Evolutionary conservation across 2,329 filamentous ascomycete genomes (phyloP), one percentile per base, ranked within the genome.

Genomic region (Septoria petroselini): DNA sequence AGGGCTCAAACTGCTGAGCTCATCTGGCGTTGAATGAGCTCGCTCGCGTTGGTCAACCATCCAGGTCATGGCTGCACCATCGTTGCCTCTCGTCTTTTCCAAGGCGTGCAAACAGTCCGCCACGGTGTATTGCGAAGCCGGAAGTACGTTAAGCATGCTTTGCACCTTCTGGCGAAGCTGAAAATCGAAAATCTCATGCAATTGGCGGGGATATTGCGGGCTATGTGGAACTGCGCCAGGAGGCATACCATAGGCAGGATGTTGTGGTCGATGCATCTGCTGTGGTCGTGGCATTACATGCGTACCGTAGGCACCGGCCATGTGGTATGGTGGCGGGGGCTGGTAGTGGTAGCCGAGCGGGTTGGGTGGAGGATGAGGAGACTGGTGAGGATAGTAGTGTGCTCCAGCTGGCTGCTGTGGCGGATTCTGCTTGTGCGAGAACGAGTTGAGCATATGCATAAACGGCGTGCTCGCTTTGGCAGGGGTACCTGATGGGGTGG

Each of bases 171-270:
- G 62, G 39, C 73, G 68, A 21, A 77, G 56, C 27, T 71, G 63
- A 31, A 66, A 71, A 58, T 85, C 80, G 1, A 65, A 59, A 21
- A 83, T 76, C 39, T 77, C 73, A 15, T 76, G 68, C 2, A 82
- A 50, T 19, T 25, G 23, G 14, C 34, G 23, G 5, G 23, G 31
- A 29, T 23, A 29, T 14, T 41, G 48, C 17, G 19, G 41, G 3
- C 23, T 12, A 15, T 45, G 34, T 21, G 30, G 43, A 38, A 17
- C 19, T 38, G 11, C 9, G 35, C 35, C 19, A 17, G 15, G 17
- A 19, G 3, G 35, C 15, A 27, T 41, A 30, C 19, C 12, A 18
- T 17, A 18, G 11, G 37, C 23, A 9, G 45, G 14, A 29, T 41
- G 33, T n/a, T 37, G 23, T 9, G 48, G 55, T 41, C 54, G 50